phyloP scores from a whole-genome alignment of 176 grass and related monocot species.

The Oropetium thomaeum region DNA sequence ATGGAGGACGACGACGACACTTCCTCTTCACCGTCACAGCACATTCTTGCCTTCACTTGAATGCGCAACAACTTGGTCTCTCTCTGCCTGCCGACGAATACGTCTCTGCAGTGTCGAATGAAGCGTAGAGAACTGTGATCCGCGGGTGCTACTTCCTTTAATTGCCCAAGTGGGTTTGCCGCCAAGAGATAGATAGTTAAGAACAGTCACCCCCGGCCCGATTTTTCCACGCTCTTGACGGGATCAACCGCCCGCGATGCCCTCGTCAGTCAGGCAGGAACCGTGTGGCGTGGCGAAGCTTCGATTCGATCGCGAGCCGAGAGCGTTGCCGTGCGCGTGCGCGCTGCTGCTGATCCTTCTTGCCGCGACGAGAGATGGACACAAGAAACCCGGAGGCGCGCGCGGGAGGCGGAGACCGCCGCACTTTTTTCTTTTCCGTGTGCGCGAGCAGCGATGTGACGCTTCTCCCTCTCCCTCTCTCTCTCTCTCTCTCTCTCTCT shows the following conservation, averaged over 20 bases:
- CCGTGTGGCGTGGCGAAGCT: constrained; percentile 16
- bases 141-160: neutral
- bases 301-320: neutral
- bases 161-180: neutral
- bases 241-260: neutral
- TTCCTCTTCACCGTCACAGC: neutral
- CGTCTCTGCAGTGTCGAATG: neutral
- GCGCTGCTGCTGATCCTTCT: neutral
- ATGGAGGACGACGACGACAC: too few species aligned
- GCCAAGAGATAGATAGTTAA: neutral
- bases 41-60: neutral
- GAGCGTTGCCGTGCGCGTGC: neutral
- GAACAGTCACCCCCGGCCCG: neutral
- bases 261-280: neutral
- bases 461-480: neutral
- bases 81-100: neutral
- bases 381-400: constrained; percentile 4
- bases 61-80: neutral
- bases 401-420: neutral
- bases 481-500: neutral
- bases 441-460: constrained; percentile 6
- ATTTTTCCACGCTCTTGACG: constrained; percentile 30
- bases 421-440: neutral
- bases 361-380: neutral
- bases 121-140: neutral